phyloP scores from a whole-genome alignment of 306 rosid species.

The Trichosanthes cucumerina region DNA sequence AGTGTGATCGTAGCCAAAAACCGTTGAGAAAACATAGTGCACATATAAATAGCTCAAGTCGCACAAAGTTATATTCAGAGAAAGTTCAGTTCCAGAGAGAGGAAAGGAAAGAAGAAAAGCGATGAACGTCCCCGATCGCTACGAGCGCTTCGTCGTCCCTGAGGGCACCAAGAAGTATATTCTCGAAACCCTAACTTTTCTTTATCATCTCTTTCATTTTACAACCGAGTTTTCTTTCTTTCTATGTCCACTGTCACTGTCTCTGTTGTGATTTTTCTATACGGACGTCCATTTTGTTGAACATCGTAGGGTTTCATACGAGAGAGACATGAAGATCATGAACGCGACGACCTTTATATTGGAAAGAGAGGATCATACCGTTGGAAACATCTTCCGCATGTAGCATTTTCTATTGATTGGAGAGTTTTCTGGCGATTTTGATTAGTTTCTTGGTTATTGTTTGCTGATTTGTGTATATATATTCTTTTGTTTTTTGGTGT shows the following conservation, averaged over 20 bases:
- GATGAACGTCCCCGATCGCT: constrained; percentile 95
- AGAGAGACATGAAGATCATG: constrained; percentile 90
- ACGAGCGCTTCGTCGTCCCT: constrained; percentile 89
- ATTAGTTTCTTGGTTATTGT: not conserved
- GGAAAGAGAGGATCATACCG: constrained; percentile 89
- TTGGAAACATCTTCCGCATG: constrained; percentile 89
- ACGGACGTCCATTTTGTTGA: not conserved
- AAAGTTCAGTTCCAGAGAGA: not conserved
- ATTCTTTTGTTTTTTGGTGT: not conserved
- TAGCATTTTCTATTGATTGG: constrained; percentile 6
- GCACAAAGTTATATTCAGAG: not conserved
- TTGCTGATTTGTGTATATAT: not conserved
- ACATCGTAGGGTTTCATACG: constrained; percentile 63
- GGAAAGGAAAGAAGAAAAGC: constrained; percentile 11
- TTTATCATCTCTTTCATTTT: not conserved
- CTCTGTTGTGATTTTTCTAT: not conserved
- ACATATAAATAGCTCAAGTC: not conserved
- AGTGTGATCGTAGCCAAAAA: not conserved
- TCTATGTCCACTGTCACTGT: not conserved
- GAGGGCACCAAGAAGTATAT: constrained; percentile 84
- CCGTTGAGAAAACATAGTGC: not conserved
- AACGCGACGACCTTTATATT: constrained; percentile 76
- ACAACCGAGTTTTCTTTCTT: not conserved
- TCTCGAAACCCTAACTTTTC: not conserved
- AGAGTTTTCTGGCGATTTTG: not conserved